These are phyloP conservation scores for Rubia peregrina DNA, from an alignment of 305 asterid genomes.

Conservation along the genomic window DNA sequence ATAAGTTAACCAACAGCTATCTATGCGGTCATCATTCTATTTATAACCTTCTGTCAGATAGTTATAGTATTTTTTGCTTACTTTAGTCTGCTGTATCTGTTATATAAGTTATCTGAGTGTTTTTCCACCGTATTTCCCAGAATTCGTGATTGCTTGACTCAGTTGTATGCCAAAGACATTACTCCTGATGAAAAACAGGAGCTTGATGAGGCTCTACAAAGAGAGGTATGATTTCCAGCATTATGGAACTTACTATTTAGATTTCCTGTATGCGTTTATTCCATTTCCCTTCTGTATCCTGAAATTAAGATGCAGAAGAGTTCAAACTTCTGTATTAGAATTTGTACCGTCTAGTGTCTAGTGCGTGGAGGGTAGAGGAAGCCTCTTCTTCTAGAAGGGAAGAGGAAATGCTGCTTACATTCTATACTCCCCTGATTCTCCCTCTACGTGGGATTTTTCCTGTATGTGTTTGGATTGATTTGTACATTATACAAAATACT, in stretches of 20 bases:
- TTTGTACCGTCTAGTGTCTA: not conserved
- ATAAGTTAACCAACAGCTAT: too few species aligned
- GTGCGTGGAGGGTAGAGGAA: not conserved
- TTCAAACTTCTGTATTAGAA: not conserved
- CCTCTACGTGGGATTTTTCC: too few species aligned
- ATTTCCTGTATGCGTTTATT: not conserved
- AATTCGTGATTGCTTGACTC: conserved; percentile 77
- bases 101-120: not conserved
- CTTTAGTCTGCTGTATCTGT: not conserved
- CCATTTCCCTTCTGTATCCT: not conserved
- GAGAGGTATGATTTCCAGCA: conserved; percentile 51
- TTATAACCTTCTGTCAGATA: not conserved
- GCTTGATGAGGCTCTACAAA: conserved; percentile 86
- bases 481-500: too few species aligned
- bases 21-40: not conserved
- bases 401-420: too few species aligned
- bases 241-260: not conserved
- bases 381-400: too few species aligned
- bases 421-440: too few species aligned
- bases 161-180: conserved; percentile 74
- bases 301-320: not conserved
- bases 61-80: not conserved
- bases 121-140: conserved; percentile 27
- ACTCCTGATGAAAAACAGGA: conserved; percentile 95
- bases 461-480: too few species aligned